Conservation (phyloP, 352 stramenopile species). For the Globisporangium okanoganense region DNA sequence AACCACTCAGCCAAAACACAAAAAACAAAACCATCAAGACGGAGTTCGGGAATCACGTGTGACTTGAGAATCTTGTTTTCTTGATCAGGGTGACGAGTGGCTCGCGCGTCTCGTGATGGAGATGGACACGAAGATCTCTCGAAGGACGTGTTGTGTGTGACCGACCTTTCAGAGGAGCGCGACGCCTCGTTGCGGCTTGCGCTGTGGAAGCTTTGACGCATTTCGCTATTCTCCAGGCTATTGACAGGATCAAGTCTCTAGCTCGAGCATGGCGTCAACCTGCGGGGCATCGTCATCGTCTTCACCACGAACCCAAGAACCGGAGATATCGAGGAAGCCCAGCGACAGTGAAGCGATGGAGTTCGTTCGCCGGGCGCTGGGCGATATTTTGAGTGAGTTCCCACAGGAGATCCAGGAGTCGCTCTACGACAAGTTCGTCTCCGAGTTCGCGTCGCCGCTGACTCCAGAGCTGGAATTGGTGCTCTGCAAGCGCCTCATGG, state of each 20-base stretch:
- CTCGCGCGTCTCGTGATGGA: not conserved
- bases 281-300: not conserved
- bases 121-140: not conserved
- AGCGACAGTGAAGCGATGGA: not conserved
- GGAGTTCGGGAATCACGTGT: not conserved
- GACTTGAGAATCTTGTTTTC: not conserved
- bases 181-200: not conserved
- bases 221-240: not conserved
- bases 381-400: slow-evolving; percentile 19
- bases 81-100: not conserved
- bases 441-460: slow-evolving; percentile 21
- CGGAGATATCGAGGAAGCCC: not conserved
- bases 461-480: slow-evolving; percentile 31
- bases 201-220: not conserved
- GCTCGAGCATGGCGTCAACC: not conserved
- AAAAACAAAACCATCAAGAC: not conserved
- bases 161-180: not conserved
- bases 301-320: not conserved
- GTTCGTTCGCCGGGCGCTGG: slow-evolving; percentile 11
- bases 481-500: slow-evolving; percentile 32
- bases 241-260: not conserved
- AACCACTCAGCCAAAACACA: not conserved
- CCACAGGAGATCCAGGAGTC: slow-evolving; percentile 17
- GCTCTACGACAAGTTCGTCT: slow-evolving; percentile 23
- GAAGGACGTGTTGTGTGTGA: not conserved